phyloP scores from a whole-genome alignment of 192 early-diverging fungal species.

The Chytriomyces sp. region DNA sequence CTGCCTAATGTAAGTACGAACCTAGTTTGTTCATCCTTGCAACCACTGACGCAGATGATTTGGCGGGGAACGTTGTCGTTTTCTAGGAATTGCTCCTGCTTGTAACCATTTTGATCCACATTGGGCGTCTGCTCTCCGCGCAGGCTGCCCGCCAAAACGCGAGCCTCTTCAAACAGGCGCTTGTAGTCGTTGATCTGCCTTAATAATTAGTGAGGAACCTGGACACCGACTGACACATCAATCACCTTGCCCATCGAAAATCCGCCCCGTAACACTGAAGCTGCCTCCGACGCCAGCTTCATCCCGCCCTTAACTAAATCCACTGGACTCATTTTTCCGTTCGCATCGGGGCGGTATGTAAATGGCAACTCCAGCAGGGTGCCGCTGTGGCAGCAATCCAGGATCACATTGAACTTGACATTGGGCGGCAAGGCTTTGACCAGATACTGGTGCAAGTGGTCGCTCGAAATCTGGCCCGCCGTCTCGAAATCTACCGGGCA shows the following conservation, averaged over 20 bases:
- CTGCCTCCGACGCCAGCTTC: not conserved
- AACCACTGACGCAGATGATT: constrained; percentile 47
- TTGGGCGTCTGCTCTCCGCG: not conserved
- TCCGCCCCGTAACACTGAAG: constrained; percentile 6
- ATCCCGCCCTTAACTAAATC: constrained; percentile 14
- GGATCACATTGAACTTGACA: constrained; percentile 70
- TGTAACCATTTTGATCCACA: not conserved
- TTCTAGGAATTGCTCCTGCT: constrained; percentile 12
- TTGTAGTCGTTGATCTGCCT: constrained; percentile 1
- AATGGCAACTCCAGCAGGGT: constrained; percentile 49
- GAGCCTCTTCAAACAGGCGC: constrained; percentile 2
- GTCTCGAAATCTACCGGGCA: constrained; percentile 73
- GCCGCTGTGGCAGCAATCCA: constrained; percentile 70
- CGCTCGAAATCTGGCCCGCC: constrained; percentile 72
- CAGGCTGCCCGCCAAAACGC: not conserved
- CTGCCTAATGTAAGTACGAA: too few relatives aligned
- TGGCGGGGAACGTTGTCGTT: not conserved
- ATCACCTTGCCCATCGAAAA: not conserved
- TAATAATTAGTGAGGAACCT: too few relatives aligned
- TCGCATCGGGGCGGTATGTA: constrained; percentile 24
- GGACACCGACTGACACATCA: not conserved
- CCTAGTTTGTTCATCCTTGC: constrained; percentile 67
- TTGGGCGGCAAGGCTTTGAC: constrained; percentile 67
- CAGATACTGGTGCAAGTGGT: constrained; percentile 64
- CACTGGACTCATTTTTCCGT: constrained; percentile 21